Conservation (phyloP, 2,329 filamentous ascomycete genomes). For the Drechslerella dactyloides region DNA sequence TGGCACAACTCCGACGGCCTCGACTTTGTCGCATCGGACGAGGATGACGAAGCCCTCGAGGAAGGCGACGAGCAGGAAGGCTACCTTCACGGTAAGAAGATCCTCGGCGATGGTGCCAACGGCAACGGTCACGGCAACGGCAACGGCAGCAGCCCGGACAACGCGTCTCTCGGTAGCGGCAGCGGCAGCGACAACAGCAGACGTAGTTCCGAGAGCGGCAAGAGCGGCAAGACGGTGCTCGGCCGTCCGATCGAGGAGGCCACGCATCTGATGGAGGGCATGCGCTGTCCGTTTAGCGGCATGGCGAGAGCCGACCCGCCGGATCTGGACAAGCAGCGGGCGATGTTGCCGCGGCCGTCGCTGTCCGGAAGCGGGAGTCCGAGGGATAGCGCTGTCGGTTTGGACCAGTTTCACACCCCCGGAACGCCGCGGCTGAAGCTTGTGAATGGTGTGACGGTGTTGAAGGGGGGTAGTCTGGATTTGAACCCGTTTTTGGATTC, state of each 20-base stretch:
- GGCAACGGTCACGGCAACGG: too few relatives aligned
- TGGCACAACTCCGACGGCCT: conserved; percentile 76
- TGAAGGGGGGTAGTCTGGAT: conserved; percentile 41
- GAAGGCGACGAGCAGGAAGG: conserved; percentile 67
- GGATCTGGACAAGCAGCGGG: conserved; percentile 41
- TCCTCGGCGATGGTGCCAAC: conserved; percentile 61
- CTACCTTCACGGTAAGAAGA: conserved; percentile 68
- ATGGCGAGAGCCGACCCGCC: conserved; percentile 51
- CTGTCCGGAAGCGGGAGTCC: background rate
- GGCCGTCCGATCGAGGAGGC: conserved; percentile 48
- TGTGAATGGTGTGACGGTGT: conserved; percentile 41
- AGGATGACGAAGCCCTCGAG: conserved; percentile 57
- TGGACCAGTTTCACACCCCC: conserved; percentile 38
- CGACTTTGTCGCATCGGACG: conserved; percentile 62
- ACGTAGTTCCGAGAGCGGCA: conserved; percentile 39
- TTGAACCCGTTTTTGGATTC: conserved; percentile 45
- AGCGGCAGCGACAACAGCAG: conserved; percentile 40
- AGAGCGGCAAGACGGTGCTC: conserved; percentile 39
- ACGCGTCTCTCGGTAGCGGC: conserved; percentile 24
- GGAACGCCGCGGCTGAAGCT: conserved; percentile 45
- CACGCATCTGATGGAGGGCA: conserved; percentile 47
- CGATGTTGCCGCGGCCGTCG: conserved; percentile 9
- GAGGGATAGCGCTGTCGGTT: conserved; percentile 30
- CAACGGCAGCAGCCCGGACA: conserved; percentile 48
- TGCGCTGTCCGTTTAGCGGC: conserved; percentile 53